Base-by-base conservation (phyloP, 75 land plant genomes). In the Gnetum montanum region DNA sequence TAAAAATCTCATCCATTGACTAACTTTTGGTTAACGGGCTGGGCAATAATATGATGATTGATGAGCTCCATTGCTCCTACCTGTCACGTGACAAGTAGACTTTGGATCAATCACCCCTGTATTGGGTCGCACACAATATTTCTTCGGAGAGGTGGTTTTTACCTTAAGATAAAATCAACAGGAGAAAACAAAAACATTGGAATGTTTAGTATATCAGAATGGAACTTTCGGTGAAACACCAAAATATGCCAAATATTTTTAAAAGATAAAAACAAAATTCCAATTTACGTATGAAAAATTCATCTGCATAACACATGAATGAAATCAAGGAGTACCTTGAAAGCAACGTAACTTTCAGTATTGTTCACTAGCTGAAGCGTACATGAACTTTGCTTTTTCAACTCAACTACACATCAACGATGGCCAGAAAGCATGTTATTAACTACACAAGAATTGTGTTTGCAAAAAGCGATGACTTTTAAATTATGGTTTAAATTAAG, bases 91-190 rank as follows among this genome's bases (percentile, higher is more conserved):
- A 76, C 76, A 75, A 13, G 64, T 58, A 62, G 75, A 69, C 1
- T 75, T 70, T 30, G 97, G 89, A 43, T 31, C 46, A 23, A 91
- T 61, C 37, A 91, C 20, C 6, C 95, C 97, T 20, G 77, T 70
- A 58, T 91, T 91, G 45, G 97, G 97, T 16, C 95, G 82, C 47
- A 91, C 97, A 66, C 80, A 81, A 54, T 91, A 91, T 60, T 77
- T 84, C 67, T 88, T 91, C 27, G 94, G 94, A 22, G 78, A 72
- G 30, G 97, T 91, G 31, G 97, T 91, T 57, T 91, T 91, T 30
- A 91, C 86, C 97, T 91, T n/a, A n/a, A n/a, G n/a, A n/a, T n/a
- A n/a, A n/a, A n/a, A n/a, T n/a, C n/a, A n/a, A n/a, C n/a, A n/a
- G n/a, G n/a, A n/a, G n/a, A n/a, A 56, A n/a, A n/a, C n/a, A n/a